These are phyloP conservation scores for Xylaria sp. DNA, from an alignment of 2,329 filamentous ascomycete species.

Conservation along the genomic window DNA sequence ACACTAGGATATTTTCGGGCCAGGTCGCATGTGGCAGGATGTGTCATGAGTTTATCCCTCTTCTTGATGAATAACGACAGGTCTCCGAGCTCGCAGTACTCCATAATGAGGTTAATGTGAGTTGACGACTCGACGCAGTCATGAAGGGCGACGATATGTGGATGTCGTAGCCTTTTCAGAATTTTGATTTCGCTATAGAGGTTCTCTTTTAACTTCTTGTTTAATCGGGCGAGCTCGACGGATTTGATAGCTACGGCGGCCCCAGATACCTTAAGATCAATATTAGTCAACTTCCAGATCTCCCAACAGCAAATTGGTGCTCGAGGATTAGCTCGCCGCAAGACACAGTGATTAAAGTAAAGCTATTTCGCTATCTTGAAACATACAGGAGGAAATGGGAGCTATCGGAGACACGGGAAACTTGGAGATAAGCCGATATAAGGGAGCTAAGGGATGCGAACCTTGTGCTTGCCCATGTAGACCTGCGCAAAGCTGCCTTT, in stretches of 20 bases:
- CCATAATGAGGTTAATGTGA: constrained; percentile 97
- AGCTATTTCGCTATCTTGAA: constrained; percentile 2
- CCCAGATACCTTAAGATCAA: constrained; percentile 70
- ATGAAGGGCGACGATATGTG: constrained; percentile 95
- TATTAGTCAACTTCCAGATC: constrained; percentile 37
- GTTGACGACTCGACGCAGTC: constrained; percentile 88
- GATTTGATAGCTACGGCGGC: constrained; percentile 95
- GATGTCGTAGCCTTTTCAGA: constrained; percentile 90
- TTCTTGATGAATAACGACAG: constrained; percentile 97
- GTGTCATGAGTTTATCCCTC: constrained; percentile 79
- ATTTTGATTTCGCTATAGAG: constrained; percentile 96
- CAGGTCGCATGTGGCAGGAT: constrained; percentile 87
- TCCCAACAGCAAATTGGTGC: constrained; percentile 1
- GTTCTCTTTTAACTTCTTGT: constrained; percentile 96
- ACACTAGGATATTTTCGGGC: constrained; percentile 92
- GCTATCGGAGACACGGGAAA: constrained; percentile 24
- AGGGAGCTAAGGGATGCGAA: constrained; percentile 56
- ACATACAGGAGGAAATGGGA: constrained; percentile 25
- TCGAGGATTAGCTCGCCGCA: background rate
- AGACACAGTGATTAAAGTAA: constrained; percentile 7
- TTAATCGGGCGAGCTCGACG: constrained; percentile 88
- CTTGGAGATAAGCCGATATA: constrained; percentile 16
- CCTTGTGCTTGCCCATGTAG: constrained; percentile 86
- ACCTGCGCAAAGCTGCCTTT: constrained; percentile 98
- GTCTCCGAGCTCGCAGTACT: constrained; percentile 96